Conservation (phyloP, 176 grass and related monocot species). For the Eleusine indica region DNA sequence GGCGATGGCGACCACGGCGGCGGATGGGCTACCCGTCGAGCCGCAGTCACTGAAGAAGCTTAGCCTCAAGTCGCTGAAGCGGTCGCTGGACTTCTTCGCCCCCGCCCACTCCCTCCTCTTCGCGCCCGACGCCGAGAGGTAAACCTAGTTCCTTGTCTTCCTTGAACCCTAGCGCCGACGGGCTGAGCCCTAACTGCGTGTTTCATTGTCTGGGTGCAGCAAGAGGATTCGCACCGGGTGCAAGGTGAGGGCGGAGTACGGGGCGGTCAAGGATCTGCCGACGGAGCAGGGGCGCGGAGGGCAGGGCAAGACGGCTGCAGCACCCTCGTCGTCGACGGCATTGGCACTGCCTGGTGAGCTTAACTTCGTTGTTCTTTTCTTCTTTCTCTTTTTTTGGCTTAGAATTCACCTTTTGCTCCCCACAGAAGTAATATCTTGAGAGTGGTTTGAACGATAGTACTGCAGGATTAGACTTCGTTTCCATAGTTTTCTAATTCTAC, state of each 20-base stretch:
- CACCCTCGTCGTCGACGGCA: conserved; percentile 33
- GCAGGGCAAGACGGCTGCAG: conserved; percentile 45
- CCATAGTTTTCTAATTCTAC: not conserved
- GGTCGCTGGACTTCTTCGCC: conserved; percentile 78
- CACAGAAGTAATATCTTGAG: not conserved
- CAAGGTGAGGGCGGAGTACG: conserved; percentile 85
- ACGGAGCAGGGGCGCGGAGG: conserved; percentile 49
- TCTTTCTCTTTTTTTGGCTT: not conserved
- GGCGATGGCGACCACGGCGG: conserved; percentile 40
- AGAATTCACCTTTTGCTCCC: not conserved
- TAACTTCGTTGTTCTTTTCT: not conserved
- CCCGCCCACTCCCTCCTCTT: conserved; percentile 55
- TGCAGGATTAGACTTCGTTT: not conserved
- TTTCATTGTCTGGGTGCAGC: conserved; percentile 37
- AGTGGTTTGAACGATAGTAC: not conserved
- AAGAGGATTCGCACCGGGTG: conserved; percentile 76
- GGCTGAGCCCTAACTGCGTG: not conserved
- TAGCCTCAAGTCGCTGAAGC: conserved; percentile 80
- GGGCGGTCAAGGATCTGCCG: conserved; percentile 58
- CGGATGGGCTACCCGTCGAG: conserved; percentile 60
- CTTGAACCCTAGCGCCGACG: conserved; percentile 44
- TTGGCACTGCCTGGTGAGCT: conserved; percentile 66
- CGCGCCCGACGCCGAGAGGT: conserved; percentile 68
- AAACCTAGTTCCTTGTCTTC: not conserved
- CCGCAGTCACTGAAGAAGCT: conserved; percentile 93